Base-by-base conservation (phyloP, 176 grass and related monocot species). In the Raddia distichophylla region DNA sequence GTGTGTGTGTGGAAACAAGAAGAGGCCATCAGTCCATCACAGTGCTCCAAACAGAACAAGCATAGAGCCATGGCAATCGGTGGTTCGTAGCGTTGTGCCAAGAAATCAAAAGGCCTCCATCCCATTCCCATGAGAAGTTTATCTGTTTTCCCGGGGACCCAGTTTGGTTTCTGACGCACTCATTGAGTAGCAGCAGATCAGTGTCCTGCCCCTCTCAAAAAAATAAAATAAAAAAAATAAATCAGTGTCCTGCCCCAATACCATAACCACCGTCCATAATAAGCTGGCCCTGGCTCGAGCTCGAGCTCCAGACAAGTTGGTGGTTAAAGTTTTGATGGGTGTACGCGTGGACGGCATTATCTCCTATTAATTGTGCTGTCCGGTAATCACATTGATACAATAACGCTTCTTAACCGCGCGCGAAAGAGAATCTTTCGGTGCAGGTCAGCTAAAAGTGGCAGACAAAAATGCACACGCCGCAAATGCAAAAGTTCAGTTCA, bases 361-460 rank as follows among this genome's bases (percentile, higher is more conserved):
- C 37, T 67, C 35, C 19, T 54, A 66, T 71, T 78, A 69, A 73
- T 60, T 66, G 74, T 27, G 40, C 12, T 55, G 85, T 68, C 55
- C 44, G 18, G 49, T 0, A 50, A 50, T 1, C 48, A 8, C 61
- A 71, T 60, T 56, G 52, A 52, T 75, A 42, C 18, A 69, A 22
- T 43, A 73, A 64, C 9, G 22, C 32, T 63, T 37, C 10, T 42
- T 42, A 11, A 68, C 53, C 44, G 14, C 44, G 14, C 44, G 33
- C 34, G 85, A 78, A 5, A 40, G 33, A 45, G 85, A 78, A 78
- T 69, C 62, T 68, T 74, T 48, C 42, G 82, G 72, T 33, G 15
- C 42, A 8, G 55, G 8, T 18, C 32, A 19, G 64, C 51, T 61
- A 61, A 47, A 47, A 9, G 61, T 40, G 34, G 20, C 33, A 16